Base-by-base conservation (phyloP, 2,329 filamentous ascomycete genomes). In the Microdochium nivale region DNA sequence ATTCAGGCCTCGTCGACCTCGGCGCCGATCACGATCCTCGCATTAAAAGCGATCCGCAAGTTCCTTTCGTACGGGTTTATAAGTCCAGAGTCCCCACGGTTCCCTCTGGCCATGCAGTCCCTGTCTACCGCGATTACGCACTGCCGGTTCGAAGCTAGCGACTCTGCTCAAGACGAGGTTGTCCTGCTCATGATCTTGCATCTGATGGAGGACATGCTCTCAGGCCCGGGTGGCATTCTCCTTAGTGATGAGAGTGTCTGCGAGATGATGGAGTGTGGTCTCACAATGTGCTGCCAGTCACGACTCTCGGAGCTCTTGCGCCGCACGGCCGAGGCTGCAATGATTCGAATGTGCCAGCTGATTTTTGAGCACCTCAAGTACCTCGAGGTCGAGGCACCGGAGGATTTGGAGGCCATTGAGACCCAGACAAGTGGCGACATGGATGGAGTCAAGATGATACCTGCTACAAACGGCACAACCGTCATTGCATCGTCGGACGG, bases 311-410 rank as follows among this genome's bases (percentile, higher is more conserved):
- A 96, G 61, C 84, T 97, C 3, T 74, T 99, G 51, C 83, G 92
- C 56, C 81, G 91, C 56, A 95, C 91, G 21, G 94, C 94, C 2
- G 94, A 99, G 69, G 94, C 95, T 63, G 87, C 90, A 51, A 96
- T 99, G 91, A 89, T 97, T 47, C 89, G 90, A 59, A 99, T 99
- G 94, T 97, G 94, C 65, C 94, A 99, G 70, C 90, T 96, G 58
- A 96, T 99, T 61, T 99, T 99, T 65, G 88, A 91, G 67, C 85
- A 95, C 54, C 73, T 99, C 50, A 96, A 95, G 67, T 84, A 91
- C 57, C 74, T 97, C 8, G 89, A 95, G 60, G 78, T 88, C 47
- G 86, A 91, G 63, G 80, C 84, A 23, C 83, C 83, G 13, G 80
- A 86, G 35, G 82, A 87, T 55, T 70, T 80, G 7, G 80, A 84